phyloP scores from a whole-genome alignment of 1,139 yeast species.

The Lizanozyma gosingica region DNA sequence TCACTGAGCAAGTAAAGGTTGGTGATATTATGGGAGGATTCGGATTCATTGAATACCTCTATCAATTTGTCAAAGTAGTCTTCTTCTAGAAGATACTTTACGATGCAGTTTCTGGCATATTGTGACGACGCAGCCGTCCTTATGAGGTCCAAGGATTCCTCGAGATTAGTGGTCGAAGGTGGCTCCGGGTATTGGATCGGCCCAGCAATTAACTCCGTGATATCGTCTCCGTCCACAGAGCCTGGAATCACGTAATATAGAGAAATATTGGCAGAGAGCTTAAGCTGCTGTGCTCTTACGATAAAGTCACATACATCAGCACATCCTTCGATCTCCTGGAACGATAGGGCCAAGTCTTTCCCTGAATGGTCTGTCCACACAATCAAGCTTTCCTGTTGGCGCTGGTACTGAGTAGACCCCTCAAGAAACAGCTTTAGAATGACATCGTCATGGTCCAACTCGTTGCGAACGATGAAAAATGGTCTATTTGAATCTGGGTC shows the following conservation, averaged over 20 bases:
- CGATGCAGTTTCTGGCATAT: slow-evolving; percentile 44
- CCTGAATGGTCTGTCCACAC: slow-evolving; percentile 87
- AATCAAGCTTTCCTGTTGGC: slow-evolving; percentile 89
- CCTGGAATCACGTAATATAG: slow-evolving; percentile 62
- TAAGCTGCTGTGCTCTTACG: slow-evolving; percentile 52
- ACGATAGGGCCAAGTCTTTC: slow-evolving; percentile 79
- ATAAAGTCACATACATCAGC: slow-evolving; percentile 74
- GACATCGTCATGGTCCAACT: slow-evolving; percentile 48
- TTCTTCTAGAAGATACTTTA: slow-evolving; percentile 39
- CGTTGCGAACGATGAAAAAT: slow-evolving; percentile 65
- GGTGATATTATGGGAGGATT: slow-evolving; percentile 37
- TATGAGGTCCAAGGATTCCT: slow-evolving; percentile 40
- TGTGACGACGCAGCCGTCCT: slow-evolving; percentile 51
- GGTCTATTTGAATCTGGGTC: slow-evolving; percentile 36
- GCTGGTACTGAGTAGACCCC: slow-evolving; percentile 76
- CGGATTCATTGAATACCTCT: slow-evolving; percentile 46
- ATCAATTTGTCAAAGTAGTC: slow-evolving; percentile 48
- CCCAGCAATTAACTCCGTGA: slow-evolving; percentile 75
- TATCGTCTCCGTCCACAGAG: slow-evolving; percentile 35
- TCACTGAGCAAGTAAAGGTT: slow-evolving; percentile 61
- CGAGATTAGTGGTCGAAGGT: slow-evolving; percentile 42
- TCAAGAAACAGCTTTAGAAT: slow-evolving; percentile 58
- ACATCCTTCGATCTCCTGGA: slow-evolving; percentile 91
- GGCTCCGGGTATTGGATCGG: slow-evolving; percentile 63
- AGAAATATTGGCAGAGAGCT: slow-evolving; percentile 59